phyloP scores from a whole-genome alignment of 345 rosid species.

The Streptanthus diversifolius region DNA sequence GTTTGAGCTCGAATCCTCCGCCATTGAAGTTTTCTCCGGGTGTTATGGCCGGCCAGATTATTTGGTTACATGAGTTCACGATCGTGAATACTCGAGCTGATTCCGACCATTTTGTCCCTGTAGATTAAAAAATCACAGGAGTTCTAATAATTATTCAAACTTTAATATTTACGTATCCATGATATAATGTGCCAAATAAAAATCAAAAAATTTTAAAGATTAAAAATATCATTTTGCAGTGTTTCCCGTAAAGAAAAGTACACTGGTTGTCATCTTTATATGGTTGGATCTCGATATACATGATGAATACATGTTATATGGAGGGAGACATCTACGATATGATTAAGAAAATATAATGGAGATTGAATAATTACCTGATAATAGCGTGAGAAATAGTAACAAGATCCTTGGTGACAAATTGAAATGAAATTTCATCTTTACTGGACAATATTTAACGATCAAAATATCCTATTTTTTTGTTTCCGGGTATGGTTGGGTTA shows the following conservation, averaged over 20 bases:
- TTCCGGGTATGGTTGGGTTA: background rate
- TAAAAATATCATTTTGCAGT: too few species aligned
- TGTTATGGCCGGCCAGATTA: slow-evolving; percentile 73
- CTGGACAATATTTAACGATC: background rate
- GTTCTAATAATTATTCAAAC: background rate
- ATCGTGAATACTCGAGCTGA: slow-evolving; percentile 65
- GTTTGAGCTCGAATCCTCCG: slow-evolving; percentile 54
- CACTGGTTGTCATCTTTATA: too few species aligned
- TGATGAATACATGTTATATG: background rate
- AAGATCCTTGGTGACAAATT: slow-evolving; percentile 30
- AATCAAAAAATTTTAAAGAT: background rate
- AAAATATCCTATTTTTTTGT: background rate
- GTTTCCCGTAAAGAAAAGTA: too few species aligned
- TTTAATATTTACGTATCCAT: background rate
- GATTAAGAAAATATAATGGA: background rate
- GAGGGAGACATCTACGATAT: background rate
- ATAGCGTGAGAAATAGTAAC: slow-evolving; percentile 30
- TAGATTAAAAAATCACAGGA: background rate
- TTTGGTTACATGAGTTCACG: slow-evolving; percentile 56
- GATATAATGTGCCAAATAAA: background rate
- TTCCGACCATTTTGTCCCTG: slow-evolving; percentile 43
- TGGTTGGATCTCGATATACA: too few species aligned
- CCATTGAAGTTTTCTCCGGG: slow-evolving; percentile 55
- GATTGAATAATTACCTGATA: slow-evolving; percentile 39
- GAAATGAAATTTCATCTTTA: slow-evolving; percentile 37